These are phyloP conservation scores for Oldenlandia corymbosa DNA, from an alignment of 257 asterid species.

Conservation along the genomic window DNA sequence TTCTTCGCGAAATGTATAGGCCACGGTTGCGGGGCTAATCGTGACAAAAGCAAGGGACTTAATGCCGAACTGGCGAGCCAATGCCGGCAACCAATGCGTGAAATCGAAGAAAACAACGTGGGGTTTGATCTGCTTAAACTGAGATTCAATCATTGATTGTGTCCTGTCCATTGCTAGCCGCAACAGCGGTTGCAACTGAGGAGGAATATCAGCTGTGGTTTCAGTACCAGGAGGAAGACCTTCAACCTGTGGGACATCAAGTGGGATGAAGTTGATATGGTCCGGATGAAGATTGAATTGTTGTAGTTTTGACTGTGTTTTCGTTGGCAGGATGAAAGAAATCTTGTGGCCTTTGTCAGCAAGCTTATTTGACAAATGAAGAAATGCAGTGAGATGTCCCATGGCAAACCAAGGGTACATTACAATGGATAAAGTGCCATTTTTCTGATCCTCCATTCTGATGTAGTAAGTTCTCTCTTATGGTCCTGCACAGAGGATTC, in stretches of 20 bases:
- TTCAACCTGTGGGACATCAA: constrained; percentile 1
- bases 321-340: constrained; percentile 38
- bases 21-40: constrained; percentile 1
- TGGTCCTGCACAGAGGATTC: too few species aligned
- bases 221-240: constrained; percentile 12
- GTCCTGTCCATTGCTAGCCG: constrained; percentile 11
- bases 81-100: constrained; percentile 8
- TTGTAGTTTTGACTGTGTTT: constrained; percentile 12
- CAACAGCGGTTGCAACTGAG: neutral
- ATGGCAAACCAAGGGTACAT: constrained; percentile 64
- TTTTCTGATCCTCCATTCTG: constrained; percentile 8
- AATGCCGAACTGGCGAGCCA: constrained; percentile 2
- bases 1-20: neutral
- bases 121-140: neutral
- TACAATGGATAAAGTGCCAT: constrained; percentile 19
- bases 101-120: constrained; percentile 2
- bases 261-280: constrained; percentile 5
- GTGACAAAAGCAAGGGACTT: neutral
- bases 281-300: constrained; percentile 2
- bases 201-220: constrained; percentile 9
- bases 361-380: constrained; percentile 48
- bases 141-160: neutral
- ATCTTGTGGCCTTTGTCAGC: constrained; percentile 43
- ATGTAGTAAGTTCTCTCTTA: too few species aligned
- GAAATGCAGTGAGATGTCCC: constrained; percentile 55